Evolutionary conservation across 345 rosid species (phyloP), one percentile per base, ranked within the genome.

Genomic region (Dimocarpus longan): DNA sequence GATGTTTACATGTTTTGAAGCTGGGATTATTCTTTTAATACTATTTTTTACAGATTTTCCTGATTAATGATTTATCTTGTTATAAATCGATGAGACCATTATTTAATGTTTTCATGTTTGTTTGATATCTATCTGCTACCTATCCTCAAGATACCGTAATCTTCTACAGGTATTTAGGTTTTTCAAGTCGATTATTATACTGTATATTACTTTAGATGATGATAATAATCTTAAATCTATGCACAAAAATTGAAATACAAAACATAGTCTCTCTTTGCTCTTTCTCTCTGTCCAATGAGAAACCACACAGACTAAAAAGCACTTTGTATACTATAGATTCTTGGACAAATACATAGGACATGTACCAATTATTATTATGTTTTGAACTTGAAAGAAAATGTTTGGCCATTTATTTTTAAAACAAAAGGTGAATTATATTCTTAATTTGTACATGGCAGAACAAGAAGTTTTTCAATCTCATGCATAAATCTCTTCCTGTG

Each of bases 321-420:
- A 13, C 8, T 42, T 40, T 46, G 18, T 59, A 8, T 28, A 12
- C 39, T 66, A 22, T 13, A 76, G 70, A 76, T 81, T 81, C 84
- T 76, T 10, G 10, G 80, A 72, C 84, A 81, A 77, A 77, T 1
- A 19, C 4, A 48, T 11, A 72, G 72, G 80, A 72, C 80, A 76
- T 64, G 50, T 10, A 72, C 28, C 10, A 37, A 37, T 15, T 59
- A 59, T 59, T 19, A 59, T 59, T 59, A 1, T 24, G 40, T 64
- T 64, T 64, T 22, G 26, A 24, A 18, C 26, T 8, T 19, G 39
- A 59, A 73, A 26, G 18, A 26, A 6, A 26, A 54, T 54, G 19
- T 54, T 11, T 11, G 1, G 19, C 10, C 24, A 63, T 63, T 63
- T 26, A 9, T 63, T 63, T 63, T 5, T 63, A 63, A 8, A 57